Evolutionary conservation across 148 eudicot genomes (phyloP).

Genomic region (Rhododendron ferrugineum): DNA sequence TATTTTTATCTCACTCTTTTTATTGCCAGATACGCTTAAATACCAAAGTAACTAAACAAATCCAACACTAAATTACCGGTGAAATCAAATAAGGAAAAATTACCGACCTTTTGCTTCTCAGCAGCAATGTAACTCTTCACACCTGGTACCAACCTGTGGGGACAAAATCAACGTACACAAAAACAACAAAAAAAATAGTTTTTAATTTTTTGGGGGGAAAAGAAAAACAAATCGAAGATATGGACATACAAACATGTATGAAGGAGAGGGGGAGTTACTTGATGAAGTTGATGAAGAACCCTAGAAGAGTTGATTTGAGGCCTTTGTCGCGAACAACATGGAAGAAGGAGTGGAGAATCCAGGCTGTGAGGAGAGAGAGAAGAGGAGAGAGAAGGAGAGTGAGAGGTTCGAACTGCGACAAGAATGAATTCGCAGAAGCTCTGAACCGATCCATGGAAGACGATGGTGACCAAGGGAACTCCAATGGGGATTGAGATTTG

Average conservation of each 20-base stretch:
- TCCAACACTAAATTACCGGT: background rate
- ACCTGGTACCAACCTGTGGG: conserved; percentile 71
- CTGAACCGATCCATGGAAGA: conserved; percentile 28
- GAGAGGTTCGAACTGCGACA: conserved; percentile 67
- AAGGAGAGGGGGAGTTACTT: conserved; percentile 37
- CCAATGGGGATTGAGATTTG: conserved; percentile 10
- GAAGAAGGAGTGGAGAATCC: conserved; percentile 36
- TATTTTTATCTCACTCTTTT: background rate
- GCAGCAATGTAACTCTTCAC: conserved; percentile 68
- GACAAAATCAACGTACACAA: background rate
- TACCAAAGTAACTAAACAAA: background rate
- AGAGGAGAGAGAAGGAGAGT: conserved; percentile 48
- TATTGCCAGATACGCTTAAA: background rate
- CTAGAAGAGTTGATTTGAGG: conserved; percentile 43
- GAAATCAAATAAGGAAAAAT: background rate
- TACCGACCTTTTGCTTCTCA: conserved; percentile 76
- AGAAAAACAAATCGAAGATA: background rate
- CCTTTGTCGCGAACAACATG: conserved; percentile 48
- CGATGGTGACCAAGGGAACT: background rate
- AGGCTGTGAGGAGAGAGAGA: conserved; percentile 46
- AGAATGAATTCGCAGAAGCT: conserved; percentile 40
- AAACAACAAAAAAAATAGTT: too few relatives aligned
- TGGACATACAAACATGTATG: background rate
- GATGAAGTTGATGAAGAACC: conserved; percentile 46
- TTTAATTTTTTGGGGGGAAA: too few relatives aligned